A percentile compares a stretch with the other conserved stretches of the same genome.
These are phyloP conservation scores for Aureobasidium melanogenum DNA, from an alignment of 2,329 filamentous ascomycete genomes.

Conservation along the genomic window DNA sequence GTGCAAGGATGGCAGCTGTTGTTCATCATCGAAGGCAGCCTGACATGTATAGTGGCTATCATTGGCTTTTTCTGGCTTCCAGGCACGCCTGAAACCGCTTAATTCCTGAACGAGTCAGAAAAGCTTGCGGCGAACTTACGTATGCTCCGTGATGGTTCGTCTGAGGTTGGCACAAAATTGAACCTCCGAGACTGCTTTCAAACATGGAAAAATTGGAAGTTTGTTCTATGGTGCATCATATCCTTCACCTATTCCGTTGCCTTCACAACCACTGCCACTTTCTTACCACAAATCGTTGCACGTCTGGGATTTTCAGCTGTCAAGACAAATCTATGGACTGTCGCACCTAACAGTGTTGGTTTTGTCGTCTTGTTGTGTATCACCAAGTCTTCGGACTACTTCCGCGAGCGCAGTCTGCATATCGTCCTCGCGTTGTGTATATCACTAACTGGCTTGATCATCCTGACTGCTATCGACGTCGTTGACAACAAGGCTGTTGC, in stretches of 20 bases:
- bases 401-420: constrained; percentile 39
- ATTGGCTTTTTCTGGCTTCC: constrained; percentile 29
- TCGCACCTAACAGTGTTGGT: constrained; percentile 41
- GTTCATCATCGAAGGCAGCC: constrained; percentile 33
- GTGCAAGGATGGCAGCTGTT: constrained; percentile 41
- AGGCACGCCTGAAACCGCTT: constrained; percentile 25
- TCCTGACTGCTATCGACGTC: constrained; percentile 37
- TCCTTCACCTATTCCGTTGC: constrained; percentile 41
- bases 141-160: constrained; percentile 38
- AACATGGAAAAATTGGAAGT: constrained; percentile 35
- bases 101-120: constrained; percentile 31
- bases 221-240: constrained; percentile 38
- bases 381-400: constrained; percentile 36
- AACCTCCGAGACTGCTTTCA: constrained; percentile 34
- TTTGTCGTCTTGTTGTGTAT: constrained; percentile 38
- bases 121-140: constrained; percentile 34
- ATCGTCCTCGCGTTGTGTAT: constrained; percentile 33
- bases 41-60: constrained; percentile 26
- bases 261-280: constrained; percentile 38
- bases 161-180: constrained; percentile 30
- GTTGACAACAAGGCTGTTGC: constrained; percentile 34
- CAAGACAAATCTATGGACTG: constrained; percentile 42
- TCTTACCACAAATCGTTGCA: constrained; percentile 40
- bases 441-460: constrained; percentile 36
- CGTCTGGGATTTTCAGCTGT: constrained; percentile 37